phyloP scores from a whole-genome alignment of 140 eudicot genomes.

The Anethum foeniculum region DNA sequence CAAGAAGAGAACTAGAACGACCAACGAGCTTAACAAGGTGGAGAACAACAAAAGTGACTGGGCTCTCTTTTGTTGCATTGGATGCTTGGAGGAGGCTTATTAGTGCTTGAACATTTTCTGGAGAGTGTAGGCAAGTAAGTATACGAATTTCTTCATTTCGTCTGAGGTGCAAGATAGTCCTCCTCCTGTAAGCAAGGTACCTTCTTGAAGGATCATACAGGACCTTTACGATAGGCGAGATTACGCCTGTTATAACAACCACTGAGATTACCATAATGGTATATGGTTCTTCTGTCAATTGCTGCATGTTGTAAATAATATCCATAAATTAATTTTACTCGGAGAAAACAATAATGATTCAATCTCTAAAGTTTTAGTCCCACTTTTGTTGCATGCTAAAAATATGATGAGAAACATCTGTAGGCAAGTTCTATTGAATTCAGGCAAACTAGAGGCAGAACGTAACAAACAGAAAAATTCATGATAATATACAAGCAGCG shows the following conservation, averaged over 20 bases:
- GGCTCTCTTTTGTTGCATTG: constrained; percentile 26
- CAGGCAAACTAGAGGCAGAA: neutral
- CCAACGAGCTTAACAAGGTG: constrained; percentile 42
- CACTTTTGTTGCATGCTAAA: neutral
- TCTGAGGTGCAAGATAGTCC: constrained; percentile 33
- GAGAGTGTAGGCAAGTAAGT: constrained; percentile 34
- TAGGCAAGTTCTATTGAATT: neutral
- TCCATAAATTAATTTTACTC: neutral
- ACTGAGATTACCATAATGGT: constrained; percentile 29
- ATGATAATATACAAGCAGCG: neutral
- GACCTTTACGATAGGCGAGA: constrained; percentile 34
- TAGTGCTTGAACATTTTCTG: constrained; percentile 27
- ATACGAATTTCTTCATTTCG: constrained; percentile 34
- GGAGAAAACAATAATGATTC: neutral
- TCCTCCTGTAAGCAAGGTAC: constrained; percentile 36
- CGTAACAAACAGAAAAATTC: neutral
- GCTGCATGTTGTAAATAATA: constrained; percentile 24
- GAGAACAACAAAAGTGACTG: constrained; percentile 26
- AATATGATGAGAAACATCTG: neutral
- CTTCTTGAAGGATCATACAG: constrained; percentile 42
- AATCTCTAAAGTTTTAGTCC: neutral
- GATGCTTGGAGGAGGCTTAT: constrained; percentile 34
- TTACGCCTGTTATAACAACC: constrained; percentile 29
- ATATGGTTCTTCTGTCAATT: constrained; percentile 23
- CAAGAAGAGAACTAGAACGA: constrained; percentile 30